These are phyloP conservation scores for Ceratocystis harringtonii DNA, from an alignment of 2,329 filamentous ascomycete genomes.

Conservation along the genomic window DNA sequence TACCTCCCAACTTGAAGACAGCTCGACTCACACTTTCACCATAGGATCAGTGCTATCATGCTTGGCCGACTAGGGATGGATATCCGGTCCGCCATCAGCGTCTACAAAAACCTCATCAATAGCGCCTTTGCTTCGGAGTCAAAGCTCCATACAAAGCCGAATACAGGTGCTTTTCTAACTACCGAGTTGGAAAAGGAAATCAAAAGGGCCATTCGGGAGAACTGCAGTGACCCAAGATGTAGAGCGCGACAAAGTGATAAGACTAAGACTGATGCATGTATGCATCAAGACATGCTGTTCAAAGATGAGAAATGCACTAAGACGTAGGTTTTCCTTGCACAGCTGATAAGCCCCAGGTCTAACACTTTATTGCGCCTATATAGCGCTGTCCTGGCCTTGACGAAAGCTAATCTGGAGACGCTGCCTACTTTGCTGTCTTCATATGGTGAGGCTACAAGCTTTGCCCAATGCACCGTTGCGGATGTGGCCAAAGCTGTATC, in stretches of 20 bases:
- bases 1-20: slow-evolving; percentile 10
- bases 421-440: slow-evolving; percentile 21
- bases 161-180: background rate
- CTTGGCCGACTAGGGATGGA: background rate
- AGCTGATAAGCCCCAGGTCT: background rate
- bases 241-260: background rate
- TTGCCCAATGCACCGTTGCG: slow-evolving; percentile 22
- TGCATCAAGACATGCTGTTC: background rate
- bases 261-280: background rate
- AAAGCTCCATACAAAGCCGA: background rate
- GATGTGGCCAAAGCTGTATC: slow-evolving; percentile 23
- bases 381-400: background rate
- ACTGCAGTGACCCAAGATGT: background rate
- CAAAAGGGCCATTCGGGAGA: background rate
- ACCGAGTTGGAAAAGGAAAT: background rate
- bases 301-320: background rate
- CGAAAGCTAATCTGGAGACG: slow-evolving; percentile 12
- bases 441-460: slow-evolving; percentile 19
- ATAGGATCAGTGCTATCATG: background rate
- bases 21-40: background rate
- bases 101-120: background rate
- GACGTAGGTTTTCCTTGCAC: background rate
- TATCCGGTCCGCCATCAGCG: background rate
- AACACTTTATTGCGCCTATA: background rate
- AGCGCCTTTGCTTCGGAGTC: background rate